Base-by-base conservation (phyloP, 306 rosid species). In the Amphicarpaea edgeworthii region DNA sequence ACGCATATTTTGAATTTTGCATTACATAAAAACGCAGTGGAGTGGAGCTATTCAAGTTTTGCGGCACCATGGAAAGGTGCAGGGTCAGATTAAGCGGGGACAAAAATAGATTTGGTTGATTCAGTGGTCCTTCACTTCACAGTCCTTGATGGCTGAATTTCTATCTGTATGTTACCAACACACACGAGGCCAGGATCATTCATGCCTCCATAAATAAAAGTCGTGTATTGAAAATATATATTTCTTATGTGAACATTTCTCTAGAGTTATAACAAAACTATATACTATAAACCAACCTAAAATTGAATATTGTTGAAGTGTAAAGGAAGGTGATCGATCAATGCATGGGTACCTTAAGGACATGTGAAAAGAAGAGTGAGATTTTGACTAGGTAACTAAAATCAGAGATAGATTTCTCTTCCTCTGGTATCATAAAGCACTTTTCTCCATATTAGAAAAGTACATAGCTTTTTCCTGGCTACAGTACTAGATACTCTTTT, bases 11-110 rank as follows among this genome's bases (percentile, higher is more conserved):
- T 20, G 71, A 66, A 38, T 63, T 19, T 37, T 20, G 71, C 42
- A 38, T 63, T 17, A 5, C 53, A 23, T 24, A 26, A 43, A 45
- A 46, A 5, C 32, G 10, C 15, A 17, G 26, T 19, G 12, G 26
- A 19, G 10, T n/a, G 3, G n/a, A n/a, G 4, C 4, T 23, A 38
- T 76, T 40, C 67, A 66, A 77, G 57, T 77, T 66, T 66, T 67
- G 47, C 81, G 81, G 68, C 81, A 41, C 37, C n/a, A n/a, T 45
- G 15, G 23, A 61, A 66, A 53, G 2, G 74, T 68, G 20, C 16
- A 26, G 3, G 24, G 57, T 65, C 68, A 66, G 74, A 77, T 54
- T 66, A 28, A 60, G 42, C 66, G 59, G 59, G 30, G 28, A 28
- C n/a, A n/a, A 8, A 6, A 8, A 20, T 53, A 8, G 57, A 50